Evolutionary conservation across 1,284 basidiomycete species (phyloP), one percentile per base, ranked within the genome.

Genomic region (Pseudozyma hubeiensis): DNA sequence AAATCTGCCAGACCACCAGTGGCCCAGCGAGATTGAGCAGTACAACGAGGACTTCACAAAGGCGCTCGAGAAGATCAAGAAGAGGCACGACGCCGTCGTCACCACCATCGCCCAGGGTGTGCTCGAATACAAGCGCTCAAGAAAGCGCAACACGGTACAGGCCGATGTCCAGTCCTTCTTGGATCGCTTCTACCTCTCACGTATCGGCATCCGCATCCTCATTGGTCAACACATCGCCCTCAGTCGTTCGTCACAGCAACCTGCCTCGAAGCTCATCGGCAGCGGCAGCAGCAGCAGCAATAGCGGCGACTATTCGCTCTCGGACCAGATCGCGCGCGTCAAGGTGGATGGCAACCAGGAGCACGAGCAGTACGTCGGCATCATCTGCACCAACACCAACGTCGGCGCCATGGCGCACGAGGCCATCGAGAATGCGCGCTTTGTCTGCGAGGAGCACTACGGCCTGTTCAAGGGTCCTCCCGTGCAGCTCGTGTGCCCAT

Each of bases 351-450:
- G 69, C 58, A 74, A 70, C 9, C 63, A 73, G 43, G 74, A 77
- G 59, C 67, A 73, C 30, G 83, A 84, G 60, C 91, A 95, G 84
- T 97, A 97, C 82, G 96, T 99, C 39, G 97, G 96, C 7, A 98
- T 99, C 83, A 99, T 99, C 81, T 99, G 96, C 86, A 98, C 93
- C 5, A 89, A 92, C 83, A 93, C 96, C 44, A 83, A 82, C 46
- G 81, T 84, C 13, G 81, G 83, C 5, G 77, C 79, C 17, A 82
- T 84, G 73, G 83, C 83, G 16, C 92, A 93, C 84, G 97, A 99
- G 87, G 93, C 97, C 0, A 98, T 99, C 78, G 96, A 99, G 85
- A 99, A 99, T 84, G 94, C 97, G 5, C 90, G 94, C 33, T 99
- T 94, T 84, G 94, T 99, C 8, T 98, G 96, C 86, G 96, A 98